Evolutionary conservation across 257 asterid species (phyloP).

Genomic region (Nemophila menziesii): DNA sequence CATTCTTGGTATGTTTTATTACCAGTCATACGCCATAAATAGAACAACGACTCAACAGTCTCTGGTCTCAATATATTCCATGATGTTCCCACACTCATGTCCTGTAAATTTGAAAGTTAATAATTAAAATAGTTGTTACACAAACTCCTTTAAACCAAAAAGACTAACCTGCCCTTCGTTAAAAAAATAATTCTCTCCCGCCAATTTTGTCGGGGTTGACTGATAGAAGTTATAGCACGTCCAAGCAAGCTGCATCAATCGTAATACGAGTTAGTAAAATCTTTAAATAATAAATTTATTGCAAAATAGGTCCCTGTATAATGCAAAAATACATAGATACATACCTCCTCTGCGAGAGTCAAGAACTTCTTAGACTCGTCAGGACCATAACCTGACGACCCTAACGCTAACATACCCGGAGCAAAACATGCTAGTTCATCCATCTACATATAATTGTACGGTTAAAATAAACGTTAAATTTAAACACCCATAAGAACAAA

Average conservation of each 20-base stretch:
- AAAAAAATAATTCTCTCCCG: conserved; percentile 94
- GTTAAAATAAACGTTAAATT: conserved; percentile 2
- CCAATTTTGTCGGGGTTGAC: conserved; percentile 94
- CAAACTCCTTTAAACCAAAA: no score
- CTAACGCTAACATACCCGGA: conserved; percentile 97
- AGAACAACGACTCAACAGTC: conserved; percentile 95
- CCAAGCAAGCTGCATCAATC: conserved; percentile 79
- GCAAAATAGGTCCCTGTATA: no score
- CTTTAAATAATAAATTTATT: no score
- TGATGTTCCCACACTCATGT: conserved; percentile 96
- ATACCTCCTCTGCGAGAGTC: conserved; percentile 86
- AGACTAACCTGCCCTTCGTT: conserved; percentile 57
- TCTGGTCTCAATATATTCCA: conserved; percentile 99
- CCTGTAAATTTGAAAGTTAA: conserved; percentile 28
- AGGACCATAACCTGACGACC: conserved; percentile 78
- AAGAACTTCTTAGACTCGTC: conserved; percentile 66
- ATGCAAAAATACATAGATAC: no score
- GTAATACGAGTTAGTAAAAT: conserved; percentile 11
- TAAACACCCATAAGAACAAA: background rate
- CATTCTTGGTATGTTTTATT: conserved; percentile 96
- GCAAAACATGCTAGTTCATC: conserved; percentile 99
- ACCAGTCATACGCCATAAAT: conserved; percentile 97
- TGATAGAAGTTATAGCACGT: conserved; percentile 97
- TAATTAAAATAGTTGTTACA: no score
- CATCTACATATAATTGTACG: conserved; percentile 49